A percentile compares a stretch with the other conserved stretches of the same genome.
Conservation (phyloP, 2,329 filamentous ascomycete species). For the Colletotrichum agaves region DNA sequence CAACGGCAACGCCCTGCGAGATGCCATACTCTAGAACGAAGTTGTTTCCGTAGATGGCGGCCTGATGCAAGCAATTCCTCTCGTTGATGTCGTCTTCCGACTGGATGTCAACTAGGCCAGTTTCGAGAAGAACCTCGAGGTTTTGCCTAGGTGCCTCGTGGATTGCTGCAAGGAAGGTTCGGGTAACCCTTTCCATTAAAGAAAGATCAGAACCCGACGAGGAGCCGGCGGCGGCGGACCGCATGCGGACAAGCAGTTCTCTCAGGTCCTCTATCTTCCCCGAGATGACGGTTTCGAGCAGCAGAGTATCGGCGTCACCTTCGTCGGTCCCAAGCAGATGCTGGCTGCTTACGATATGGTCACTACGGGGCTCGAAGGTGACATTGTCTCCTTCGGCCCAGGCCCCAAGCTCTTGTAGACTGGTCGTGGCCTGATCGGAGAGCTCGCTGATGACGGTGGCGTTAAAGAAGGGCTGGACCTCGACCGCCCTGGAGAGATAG, state of each 20-base stretch:
- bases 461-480: slow-evolving; percentile 98
- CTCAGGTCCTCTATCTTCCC: slow-evolving; percentile 82
- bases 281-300: slow-evolving; percentile 86
- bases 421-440: slow-evolving; percentile 97
- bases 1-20: slow-evolving; percentile 78
- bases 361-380: slow-evolving; percentile 73
- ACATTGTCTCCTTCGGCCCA: slow-evolving; percentile 98
- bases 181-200: slow-evolving; percentile 80
- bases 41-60: slow-evolving; percentile 90
- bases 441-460: slow-evolving; percentile 95
- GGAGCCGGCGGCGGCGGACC: slow-evolving; percentile 57
- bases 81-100: slow-evolving; percentile 98
- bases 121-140: slow-evolving; percentile 80
- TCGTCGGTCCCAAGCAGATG: slow-evolving; percentile 81
- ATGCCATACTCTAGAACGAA: slow-evolving; percentile 83
- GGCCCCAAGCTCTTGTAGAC: slow-evolving; percentile 90
- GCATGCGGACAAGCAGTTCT: slow-evolving; percentile 83
- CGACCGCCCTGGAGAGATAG: slow-evolving; percentile 93
- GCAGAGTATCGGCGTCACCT: slow-evolving; percentile 86
- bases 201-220: slow-evolving; percentile 64
- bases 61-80: slow-evolving; percentile 94
- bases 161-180: slow-evolving; percentile 90
- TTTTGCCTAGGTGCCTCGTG: slow-evolving; percentile 84
- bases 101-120: slow-evolving; percentile 85
- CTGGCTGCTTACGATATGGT: slow-evolving; percentile 74